These are phyloP conservation scores for Metschnikowia sp. DNA, from an alignment of 805 yeast genomes.

Conservation along the genomic window DNA sequence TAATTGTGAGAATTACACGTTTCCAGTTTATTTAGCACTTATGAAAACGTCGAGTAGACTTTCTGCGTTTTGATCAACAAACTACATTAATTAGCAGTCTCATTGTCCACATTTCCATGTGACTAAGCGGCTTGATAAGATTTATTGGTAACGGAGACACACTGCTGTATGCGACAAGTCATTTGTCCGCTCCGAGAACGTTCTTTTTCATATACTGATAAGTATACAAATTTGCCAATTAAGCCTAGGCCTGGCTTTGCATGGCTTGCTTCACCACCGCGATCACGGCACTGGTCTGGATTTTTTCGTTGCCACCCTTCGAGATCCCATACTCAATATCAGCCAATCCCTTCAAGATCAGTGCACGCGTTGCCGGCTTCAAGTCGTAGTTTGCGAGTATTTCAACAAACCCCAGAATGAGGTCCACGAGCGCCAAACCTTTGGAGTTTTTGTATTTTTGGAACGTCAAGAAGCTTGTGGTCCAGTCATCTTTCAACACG, in stretches of 20 bases:
- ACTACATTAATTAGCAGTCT: too few species aligned
- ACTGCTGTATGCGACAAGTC: too few species aligned
- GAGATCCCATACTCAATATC: slow-evolving; percentile 91
- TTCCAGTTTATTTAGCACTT: too few species aligned
- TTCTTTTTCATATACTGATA: too few species aligned
- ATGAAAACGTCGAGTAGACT: too few species aligned
- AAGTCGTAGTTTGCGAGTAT: slow-evolving; percentile 69
- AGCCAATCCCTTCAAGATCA: slow-evolving; percentile 65
- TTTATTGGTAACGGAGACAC: too few species aligned
- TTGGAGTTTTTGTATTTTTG: slow-evolving; percentile 61
- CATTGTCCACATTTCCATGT: too few species aligned
- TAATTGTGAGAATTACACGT: too few species aligned
- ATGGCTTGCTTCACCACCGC: slow-evolving; percentile 76
- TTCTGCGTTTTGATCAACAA: too few species aligned
- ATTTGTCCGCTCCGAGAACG: too few species aligned
- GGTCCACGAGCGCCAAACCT: slow-evolving; percentile 88
- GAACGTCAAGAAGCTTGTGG: slow-evolving; percentile 66
- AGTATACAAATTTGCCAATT: too few species aligned
- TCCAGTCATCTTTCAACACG: slow-evolving; percentile 85
- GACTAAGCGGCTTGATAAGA: too few species aligned
- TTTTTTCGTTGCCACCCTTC: slow-evolving; percentile 86
- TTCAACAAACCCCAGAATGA: slow-evolving; percentile 72
- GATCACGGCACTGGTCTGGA: slow-evolving; percentile 85
- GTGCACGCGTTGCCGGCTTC: slow-evolving; percentile 56
- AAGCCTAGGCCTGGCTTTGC: slow-evolving; percentile 27